Percentiles rank a stretch among this genome's conserved stretches.
These are phyloP conservation scores for Colletotrichum incanum DNA, from an alignment of 2,329 filamentous ascomycete species.

Conservation along the genomic window DNA sequence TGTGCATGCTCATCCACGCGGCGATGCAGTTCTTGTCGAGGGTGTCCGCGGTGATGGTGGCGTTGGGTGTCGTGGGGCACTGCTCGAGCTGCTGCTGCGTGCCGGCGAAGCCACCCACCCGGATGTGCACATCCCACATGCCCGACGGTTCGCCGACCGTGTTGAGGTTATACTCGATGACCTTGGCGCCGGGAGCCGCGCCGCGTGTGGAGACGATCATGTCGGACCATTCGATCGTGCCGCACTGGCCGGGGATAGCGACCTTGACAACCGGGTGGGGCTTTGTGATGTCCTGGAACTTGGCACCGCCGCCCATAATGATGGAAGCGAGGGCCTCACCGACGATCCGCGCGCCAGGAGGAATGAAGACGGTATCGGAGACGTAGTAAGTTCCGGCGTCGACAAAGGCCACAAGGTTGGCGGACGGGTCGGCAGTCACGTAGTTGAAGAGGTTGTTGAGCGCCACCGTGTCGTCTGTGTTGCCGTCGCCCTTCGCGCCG, in stretches of 20 bases:
- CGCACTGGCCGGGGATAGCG: conserved; percentile 74
- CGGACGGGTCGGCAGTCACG: conserved; percentile 60
- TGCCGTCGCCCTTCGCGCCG: conserved; percentile 81
- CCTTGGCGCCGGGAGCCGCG: conserved; percentile 75
- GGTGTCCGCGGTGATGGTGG: conserved; percentile 8
- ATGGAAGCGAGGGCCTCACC: conserved; percentile 71
- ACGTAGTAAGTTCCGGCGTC: conserved; percentile 75
- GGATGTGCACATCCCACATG: conserved; percentile 84
- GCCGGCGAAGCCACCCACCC: conserved; percentile 80
- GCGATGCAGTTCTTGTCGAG: conserved; percentile 56
- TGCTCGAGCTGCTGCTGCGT: conserved; percentile 76
- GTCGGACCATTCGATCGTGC: conserved; percentile 80
- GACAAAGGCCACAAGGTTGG: conserved; percentile 71
- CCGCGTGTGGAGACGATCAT: conserved; percentile 80
- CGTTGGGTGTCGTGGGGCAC: conserved; percentile 66
- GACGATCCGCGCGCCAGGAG: conserved; percentile 68
- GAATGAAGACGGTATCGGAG: conserved; percentile 67
- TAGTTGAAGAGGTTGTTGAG: conserved; percentile 76
- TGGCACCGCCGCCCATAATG: conserved; percentile 69
- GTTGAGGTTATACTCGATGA: conserved; percentile 82
- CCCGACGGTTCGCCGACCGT: conserved; percentile 63
- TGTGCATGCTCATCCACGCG: conserved; percentile 61
- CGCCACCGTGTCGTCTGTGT: conserved; percentile 80
- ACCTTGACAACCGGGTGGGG: conserved; percentile 78
- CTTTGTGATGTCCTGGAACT: conserved; percentile 69